These are phyloP conservation scores for Purpureocillium lavendulum DNA, from an alignment of 2,329 filamentous ascomycete genomes.

Conservation along the genomic window DNA sequence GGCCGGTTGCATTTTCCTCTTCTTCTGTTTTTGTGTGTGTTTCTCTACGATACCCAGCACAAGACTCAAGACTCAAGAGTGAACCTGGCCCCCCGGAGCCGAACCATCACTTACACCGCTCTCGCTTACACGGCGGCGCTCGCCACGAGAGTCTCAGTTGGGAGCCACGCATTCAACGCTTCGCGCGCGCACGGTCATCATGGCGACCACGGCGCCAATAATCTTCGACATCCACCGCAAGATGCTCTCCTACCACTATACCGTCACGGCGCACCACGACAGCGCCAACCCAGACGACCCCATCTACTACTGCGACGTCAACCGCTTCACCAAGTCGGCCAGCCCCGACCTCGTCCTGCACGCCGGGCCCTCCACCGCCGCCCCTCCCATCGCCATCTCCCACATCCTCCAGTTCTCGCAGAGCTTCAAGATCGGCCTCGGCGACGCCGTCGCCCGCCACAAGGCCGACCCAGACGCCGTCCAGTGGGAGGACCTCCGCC, in stretches of 20 bases:
- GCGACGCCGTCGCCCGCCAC: not conserved
- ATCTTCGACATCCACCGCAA: not conserved
- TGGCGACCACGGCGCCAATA: not conserved
- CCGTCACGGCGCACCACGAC: not conserved
- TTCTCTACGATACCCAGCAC: too few species aligned
- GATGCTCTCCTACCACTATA: not conserved
- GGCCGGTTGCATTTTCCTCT: too few species aligned
- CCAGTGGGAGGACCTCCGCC: slow-evolving; percentile 1
- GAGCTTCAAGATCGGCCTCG: slow-evolving; percentile 1
- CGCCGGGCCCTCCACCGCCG: not conserved
- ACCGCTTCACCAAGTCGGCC: not conserved
- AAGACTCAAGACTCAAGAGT: too few species aligned
- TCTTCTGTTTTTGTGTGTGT: too few species aligned
- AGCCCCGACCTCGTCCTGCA: not conserved
- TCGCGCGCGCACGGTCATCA: not conserved
- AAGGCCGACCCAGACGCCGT: not conserved
- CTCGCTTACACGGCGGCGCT: too few species aligned
- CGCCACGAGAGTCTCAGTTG: too few species aligned
- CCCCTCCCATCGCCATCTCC: not conserved
- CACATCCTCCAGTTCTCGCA: slow-evolving; percentile 2
- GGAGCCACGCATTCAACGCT: too few species aligned
- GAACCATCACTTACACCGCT: too few species aligned
- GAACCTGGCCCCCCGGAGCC: too few species aligned
- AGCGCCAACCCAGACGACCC: not conserved
- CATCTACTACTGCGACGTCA: not conserved